Percentiles rank a stretch among this genome's conserved stretches.
These are phyloP conservation scores for Xylaria sp. DNA, from an alignment of 2,329 filamentous ascomycete genomes.

Conservation along the genomic window DNA sequence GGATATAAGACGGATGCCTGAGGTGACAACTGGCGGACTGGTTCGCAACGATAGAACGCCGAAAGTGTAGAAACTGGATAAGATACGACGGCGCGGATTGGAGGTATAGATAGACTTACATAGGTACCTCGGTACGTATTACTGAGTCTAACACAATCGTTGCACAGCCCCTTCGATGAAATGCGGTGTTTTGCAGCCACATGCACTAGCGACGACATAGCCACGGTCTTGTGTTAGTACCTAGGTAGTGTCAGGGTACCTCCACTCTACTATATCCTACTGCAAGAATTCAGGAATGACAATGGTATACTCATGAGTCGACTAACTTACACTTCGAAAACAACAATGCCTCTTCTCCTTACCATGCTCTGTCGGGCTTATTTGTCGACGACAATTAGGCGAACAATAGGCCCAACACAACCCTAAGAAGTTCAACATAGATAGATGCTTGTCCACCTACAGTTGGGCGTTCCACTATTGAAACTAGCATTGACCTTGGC, in stretches of 20 bases:
- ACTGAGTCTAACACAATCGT: background rate
- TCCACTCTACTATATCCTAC: too few species aligned
- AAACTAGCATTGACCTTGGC: background rate
- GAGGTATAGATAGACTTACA: background rate
- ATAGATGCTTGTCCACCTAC: background rate
- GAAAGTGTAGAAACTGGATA: constrained; percentile 32
- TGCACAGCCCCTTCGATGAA: constrained; percentile 23
- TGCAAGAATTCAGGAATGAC: background rate
- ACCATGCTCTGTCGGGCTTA: too few species aligned
- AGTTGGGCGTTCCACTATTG: background rate
- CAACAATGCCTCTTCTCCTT: background rate
- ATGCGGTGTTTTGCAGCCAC: constrained; percentile 3
- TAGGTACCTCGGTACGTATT: too few species aligned
- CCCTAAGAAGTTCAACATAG: background rate
- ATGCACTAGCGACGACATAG: constrained; percentile 7
- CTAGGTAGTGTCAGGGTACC: background rate
- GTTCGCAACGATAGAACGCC: constrained; percentile 1
- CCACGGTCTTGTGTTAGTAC: constrained; percentile 15
- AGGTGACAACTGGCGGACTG: constrained; percentile 9
- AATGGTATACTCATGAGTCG: background rate
- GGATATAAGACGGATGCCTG: background rate
- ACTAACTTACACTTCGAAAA: constrained; percentile 15
- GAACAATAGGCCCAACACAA: background rate
- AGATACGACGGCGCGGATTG: background rate
- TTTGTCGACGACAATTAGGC: background rate